These are phyloP conservation scores for Xerocomus potaroensis DNA, from an alignment of 768 basidiomycete species.

Conservation along the genomic window DNA sequence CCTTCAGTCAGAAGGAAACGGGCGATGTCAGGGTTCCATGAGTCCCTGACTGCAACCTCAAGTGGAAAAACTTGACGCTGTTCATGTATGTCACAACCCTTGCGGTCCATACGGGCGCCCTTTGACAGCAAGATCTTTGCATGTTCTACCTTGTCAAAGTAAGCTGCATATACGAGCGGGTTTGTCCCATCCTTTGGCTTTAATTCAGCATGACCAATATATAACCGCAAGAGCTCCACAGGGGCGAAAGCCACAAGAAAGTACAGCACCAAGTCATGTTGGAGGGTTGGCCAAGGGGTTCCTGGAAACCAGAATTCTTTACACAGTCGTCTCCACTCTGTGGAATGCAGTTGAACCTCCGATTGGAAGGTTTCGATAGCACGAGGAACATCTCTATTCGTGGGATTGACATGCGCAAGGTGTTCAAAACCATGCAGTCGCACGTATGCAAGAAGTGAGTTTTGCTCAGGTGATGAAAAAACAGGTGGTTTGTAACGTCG, in stretches of 20 bases:
- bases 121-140: neutral
- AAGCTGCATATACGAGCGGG: slow-evolving; percentile 1
- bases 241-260: neutral
- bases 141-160: neutral
- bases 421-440: neutral
- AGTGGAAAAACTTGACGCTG: neutral
- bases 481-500: neutral
- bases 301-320: neutral
- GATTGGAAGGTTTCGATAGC: neutral
- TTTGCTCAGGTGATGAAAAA: neutral
- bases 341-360: neutral
- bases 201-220: neutral
- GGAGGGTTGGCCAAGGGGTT: neutral
- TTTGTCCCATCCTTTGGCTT: neutral
- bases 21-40: neutral
- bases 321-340: slow-evolving; percentile 2
- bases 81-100: neutral
- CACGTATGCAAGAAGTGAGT: slow-evolving; percentile 8
- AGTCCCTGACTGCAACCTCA: neutral
- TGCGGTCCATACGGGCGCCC: neutral
- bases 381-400: neutral
- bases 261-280: neutral
- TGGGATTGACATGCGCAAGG: neutral
- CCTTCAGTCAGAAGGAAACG: neutral
- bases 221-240: neutral